Conservation (phyloP, 2,329 filamentous ascomycete species). For the Hirsutella rhossiliensis region DNA sequence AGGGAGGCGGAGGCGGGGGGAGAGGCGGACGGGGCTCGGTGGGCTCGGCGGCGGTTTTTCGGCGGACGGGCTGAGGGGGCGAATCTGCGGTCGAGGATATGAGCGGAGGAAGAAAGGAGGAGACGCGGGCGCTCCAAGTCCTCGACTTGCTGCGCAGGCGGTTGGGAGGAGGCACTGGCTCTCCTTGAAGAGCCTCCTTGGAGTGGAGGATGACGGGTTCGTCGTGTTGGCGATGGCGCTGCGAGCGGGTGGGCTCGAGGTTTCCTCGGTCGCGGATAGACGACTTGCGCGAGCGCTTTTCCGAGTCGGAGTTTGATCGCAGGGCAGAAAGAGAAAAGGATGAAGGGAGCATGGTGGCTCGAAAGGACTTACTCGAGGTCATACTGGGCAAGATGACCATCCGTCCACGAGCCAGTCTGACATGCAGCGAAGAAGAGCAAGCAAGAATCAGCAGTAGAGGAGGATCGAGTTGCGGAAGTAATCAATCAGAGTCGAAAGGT, state of each 20-base stretch:
- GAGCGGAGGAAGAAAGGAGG: conserved; percentile 25
- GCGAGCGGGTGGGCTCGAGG: neutral
- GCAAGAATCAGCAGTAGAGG: neutral
- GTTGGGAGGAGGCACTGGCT: conserved; percentile 10
- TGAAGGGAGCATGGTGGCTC: conserved; percentile 23
- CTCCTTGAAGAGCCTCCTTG: conserved; percentile 2
- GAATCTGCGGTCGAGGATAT: conserved; percentile 20
- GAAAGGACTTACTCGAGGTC: conserved; percentile 33
- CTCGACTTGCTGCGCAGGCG: conserved; percentile 18
- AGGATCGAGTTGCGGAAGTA: neutral
- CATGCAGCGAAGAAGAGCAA: conserved; percentile 12
- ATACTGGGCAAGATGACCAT: conserved; percentile 25
- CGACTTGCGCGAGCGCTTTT: conserved; percentile 3
- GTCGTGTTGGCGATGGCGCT: neutral
- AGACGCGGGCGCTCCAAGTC: conserved; percentile 23
- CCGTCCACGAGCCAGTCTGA: conserved; percentile 12
- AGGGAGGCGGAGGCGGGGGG: conserved; percentile 11
- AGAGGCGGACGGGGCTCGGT: conserved; percentile 6
- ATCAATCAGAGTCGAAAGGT: too few relatives aligned
- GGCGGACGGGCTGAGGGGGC: conserved; percentile 10
- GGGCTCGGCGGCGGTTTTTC: conserved; percentile 10
- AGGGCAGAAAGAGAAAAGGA: conserved; percentile 22
- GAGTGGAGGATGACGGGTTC: neutral
- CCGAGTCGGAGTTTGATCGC: conserved; percentile 16
- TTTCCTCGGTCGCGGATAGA: conserved; percentile 1